Conservation (phyloP, 306 rosid species). For the Biancaea sappan region DNA sequence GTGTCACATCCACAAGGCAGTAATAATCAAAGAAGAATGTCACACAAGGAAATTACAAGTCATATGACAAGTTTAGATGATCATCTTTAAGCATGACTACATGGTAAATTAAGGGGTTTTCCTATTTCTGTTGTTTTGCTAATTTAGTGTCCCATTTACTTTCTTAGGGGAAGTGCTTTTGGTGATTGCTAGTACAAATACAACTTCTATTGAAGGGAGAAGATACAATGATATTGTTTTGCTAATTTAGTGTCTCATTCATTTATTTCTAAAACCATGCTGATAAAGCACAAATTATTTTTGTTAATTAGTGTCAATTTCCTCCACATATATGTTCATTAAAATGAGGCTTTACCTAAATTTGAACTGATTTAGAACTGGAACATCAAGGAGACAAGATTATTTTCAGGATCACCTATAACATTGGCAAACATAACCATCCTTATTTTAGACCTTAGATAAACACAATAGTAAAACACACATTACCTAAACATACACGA, state of each 20-base stretch:
- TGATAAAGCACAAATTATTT: no score
- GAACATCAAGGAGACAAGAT: background rate
- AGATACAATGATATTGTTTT: no score
- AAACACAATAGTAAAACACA: background rate
- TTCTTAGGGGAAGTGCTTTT: conserved; percentile 57
- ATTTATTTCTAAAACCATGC: no score
- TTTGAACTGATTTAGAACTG: background rate
- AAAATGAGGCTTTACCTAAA: background rate
- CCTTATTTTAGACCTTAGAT: background rate
- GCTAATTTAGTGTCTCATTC: no score
- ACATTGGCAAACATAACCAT: background rate
- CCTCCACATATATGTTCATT: no score
- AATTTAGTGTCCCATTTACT: background rate
- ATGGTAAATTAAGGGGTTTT: background rate
- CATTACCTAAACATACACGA: background rate
- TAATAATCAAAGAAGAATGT: no score
- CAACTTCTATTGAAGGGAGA: no score
- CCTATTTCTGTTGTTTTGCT: background rate
- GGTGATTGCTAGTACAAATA: conserved; percentile 58
- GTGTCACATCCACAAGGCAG: no score
- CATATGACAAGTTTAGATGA: no score
- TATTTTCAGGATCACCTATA: background rate
- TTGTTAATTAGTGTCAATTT: no score
- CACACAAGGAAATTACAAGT: no score
- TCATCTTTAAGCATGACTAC: background rate